Evolutionary conservation across 2,329 filamentous ascomycete species (phyloP).

Genomic region (Alternaria solani): DNA sequence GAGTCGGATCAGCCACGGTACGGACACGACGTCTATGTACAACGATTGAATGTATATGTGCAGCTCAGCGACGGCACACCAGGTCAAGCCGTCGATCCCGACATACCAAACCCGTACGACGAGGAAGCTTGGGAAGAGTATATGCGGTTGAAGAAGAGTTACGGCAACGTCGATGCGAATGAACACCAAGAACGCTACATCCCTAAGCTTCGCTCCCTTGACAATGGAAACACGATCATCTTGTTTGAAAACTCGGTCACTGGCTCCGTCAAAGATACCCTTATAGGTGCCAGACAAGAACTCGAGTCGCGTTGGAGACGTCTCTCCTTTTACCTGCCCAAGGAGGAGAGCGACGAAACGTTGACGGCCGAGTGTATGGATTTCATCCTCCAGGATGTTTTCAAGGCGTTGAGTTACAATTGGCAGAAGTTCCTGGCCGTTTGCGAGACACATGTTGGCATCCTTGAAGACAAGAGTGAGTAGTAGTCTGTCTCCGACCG

Average conservation of each 20-base stretch:
- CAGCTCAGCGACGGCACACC: conserved; percentile 57
- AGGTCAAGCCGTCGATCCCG: conserved; percentile 50
- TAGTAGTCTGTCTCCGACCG: neutral
- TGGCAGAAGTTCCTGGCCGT: conserved; percentile 58
- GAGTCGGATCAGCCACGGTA: conserved; percentile 54
- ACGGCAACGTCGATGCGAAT: conserved; percentile 38
- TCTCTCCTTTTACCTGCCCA: conserved; percentile 60
- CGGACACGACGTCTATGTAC: conserved; percentile 60
- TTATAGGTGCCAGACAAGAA: conserved; percentile 60
- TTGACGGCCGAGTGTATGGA: conserved; percentile 60
- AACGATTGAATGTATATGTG: conserved; percentile 60
- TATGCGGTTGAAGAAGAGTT: conserved; percentile 41
- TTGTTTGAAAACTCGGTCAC: conserved; percentile 62
- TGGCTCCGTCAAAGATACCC: conserved; percentile 57
- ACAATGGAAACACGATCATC: conserved; percentile 61
- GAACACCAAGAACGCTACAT: conserved; percentile 49
- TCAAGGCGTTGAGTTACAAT: conserved; percentile 55
- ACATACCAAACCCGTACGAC: conserved; percentile 58
- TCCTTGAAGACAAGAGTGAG: conserved; percentile 50
- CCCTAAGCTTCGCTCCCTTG: conserved; percentile 54
- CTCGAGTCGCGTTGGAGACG: conserved; percentile 63
- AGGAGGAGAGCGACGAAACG: conserved; percentile 54
- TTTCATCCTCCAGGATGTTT: conserved; percentile 59
- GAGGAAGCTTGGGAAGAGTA: conserved; percentile 48
- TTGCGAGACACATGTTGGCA: conserved; percentile 59